A percentile compares a stretch with the other conserved stretches of the same genome.
Evolutionary conservation across 2,329 filamentous ascomycete genomes (phyloP).

Genomic region (Coniochaeta sp.): DNA sequence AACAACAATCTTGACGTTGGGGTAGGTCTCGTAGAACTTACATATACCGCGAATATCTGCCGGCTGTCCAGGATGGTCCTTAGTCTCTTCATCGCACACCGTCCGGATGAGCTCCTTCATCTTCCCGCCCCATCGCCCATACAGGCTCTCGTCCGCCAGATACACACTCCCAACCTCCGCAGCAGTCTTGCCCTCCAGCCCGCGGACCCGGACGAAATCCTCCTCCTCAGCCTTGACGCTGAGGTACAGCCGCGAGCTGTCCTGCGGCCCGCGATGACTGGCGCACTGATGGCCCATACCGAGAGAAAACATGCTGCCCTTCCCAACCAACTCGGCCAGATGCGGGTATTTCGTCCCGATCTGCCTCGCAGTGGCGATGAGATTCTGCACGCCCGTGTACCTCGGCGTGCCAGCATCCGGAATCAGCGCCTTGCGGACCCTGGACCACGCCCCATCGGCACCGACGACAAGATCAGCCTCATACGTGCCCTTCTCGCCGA

Average conservation of each 20-base stretch:
- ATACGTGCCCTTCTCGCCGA: constrained; percentile 11
- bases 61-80: constrained; percentile 6
- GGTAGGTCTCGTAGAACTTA: constrained; percentile 6
- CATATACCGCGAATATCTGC: constrained; percentile 19
- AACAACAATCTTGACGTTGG: neutral
- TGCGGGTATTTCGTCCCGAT: constrained; percentile 26
- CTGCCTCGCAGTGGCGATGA: constrained; percentile 26
- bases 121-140: constrained; percentile 16
- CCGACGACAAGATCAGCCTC: constrained; percentile 29
- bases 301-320: constrained; percentile 26
- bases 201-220: constrained; percentile 8
- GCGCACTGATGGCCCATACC: constrained; percentile 28
- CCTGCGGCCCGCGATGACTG: constrained; percentile 20
- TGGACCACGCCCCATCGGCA: constrained; percentile 32
- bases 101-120: constrained; percentile 19
- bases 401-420: constrained; percentile 23
- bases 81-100: constrained; percentile 17
- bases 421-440: constrained; percentile 23
- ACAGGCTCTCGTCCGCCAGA: constrained; percentile 12
- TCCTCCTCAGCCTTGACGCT: constrained; percentile 17
- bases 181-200: constrained; percentile 7
- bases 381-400: constrained; percentile 28
- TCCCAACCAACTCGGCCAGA: constrained; percentile 29
- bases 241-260: constrained; percentile 21
- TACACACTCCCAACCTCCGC: constrained; percentile 11